Base-by-base conservation (phyloP, 306 rosid genomes). In the Acacia confusa region DNA sequence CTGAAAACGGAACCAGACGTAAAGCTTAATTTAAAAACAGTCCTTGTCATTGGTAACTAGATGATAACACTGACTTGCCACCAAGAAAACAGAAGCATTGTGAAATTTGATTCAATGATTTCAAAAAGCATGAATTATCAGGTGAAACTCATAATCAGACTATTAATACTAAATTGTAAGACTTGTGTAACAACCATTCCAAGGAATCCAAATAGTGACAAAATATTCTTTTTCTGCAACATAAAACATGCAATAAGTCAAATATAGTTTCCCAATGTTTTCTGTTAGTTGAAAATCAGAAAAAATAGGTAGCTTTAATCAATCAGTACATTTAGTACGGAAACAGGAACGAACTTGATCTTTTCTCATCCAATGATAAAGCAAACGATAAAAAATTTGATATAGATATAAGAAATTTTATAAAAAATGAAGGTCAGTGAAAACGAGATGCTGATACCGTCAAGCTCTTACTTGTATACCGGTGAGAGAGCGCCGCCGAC, bases 1-100 rank as follows among this genome's bases (percentile, higher is more conserved):
- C 34, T 25, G 24, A 70, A 2, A 43, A 6, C 15, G 4, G 28
- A 43, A 69, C 28, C 32, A 40, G 28, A 69, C 6, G 74, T 17
- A 32, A 16, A 34, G 45, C 43, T 66, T 17, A 10, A 17, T 19
- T 66, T 17, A 9, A 4, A 66, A 17, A 38, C 4, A n/a, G 14
- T 66, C 14, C 50, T 16, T 7, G 34, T 32, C 43, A 32, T 2
- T 16, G 70, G 36, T 16, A 65, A 65, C 17, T 65, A 65, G 24
- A 65, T 6, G 12, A 63, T 16, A 65, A 32, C 41, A 58, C 65
- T 4, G 32, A 64, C 20, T 15, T 16, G 97, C 82, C 69, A 6
- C 69, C 48, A 44, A 44, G 48, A 44, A 44, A 44, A 9, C 16
- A 44, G 16, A 63, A 45, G 1, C 16, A 45, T 11, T 44, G 14